Evolutionary conservation across 768 basidiomycete species (phyloP).

Genomic region (Lactarius sp.): DNA sequence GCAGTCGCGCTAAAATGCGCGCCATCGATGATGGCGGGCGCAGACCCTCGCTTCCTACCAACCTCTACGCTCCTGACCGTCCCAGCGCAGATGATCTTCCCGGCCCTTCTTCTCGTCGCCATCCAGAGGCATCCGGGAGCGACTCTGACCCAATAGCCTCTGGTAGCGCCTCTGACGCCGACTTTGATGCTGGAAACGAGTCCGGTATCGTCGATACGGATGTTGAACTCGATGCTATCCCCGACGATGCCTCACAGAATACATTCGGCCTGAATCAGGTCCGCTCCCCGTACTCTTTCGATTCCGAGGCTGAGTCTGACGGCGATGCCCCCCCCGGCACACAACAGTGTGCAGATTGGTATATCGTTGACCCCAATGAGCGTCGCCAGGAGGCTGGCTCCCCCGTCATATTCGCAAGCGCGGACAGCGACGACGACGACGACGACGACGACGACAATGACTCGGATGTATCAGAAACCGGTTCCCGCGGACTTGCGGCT

Average conservation of each 20-base stretch:
- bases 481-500: slow-evolving; percentile 10
- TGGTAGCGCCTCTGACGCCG: slow-evolving; percentile 10
- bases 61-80: slow-evolving; percentile 27
- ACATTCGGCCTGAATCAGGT: slow-evolving; percentile 15
- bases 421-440: slow-evolving; percentile 8
- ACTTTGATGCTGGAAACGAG: slow-evolving; percentile 15
- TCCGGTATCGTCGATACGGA: slow-evolving; percentile 23
- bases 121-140: slow-evolving; percentile 10
- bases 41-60: slow-evolving; percentile 39
- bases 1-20: slow-evolving; percentile 38
- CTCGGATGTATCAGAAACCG: slow-evolving; percentile 19
- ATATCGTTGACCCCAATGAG: slow-evolving; percentile 16
- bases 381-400: slow-evolving; percentile 19
- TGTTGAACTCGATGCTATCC: slow-evolving; percentile 22
- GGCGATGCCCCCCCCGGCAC: not conserved
- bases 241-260: slow-evolving; percentile 9
- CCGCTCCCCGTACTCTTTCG: not conserved
- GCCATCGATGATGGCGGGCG: slow-evolving; percentile 41
- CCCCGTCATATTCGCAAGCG: slow-evolving; percentile 17
- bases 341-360: slow-evolving; percentile 17
- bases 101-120: slow-evolving; percentile 5
- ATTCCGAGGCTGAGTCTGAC: slow-evolving; percentile 8
- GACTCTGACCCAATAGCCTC: slow-evolving; percentile 16
- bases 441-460: slow-evolving; percentile 10
- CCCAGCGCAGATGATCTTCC: not conserved